These are phyloP conservation scores for Penicillium freii DNA, from an alignment of 2,329 filamentous ascomycete species.

Conservation along the genomic window DNA sequence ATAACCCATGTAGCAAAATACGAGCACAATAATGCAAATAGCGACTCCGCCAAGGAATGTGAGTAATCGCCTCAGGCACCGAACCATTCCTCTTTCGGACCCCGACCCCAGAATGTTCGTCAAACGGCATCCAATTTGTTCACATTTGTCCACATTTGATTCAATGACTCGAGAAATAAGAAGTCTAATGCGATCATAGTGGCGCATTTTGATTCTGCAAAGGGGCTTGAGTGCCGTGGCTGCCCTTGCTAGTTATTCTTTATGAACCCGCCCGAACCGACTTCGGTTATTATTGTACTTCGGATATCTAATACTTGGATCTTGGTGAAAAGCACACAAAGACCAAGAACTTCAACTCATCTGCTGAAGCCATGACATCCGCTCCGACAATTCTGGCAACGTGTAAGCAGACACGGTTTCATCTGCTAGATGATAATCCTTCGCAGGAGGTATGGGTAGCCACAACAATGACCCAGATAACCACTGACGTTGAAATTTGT, in stretches of 20 bases:
- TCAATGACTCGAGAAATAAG: background rate
- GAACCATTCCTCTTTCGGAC: conserved; percentile 25
- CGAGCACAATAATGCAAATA: background rate
- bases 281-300: background rate
- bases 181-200: background rate
- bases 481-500: background rate
- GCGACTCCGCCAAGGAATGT: background rate
- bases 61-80: conserved; percentile 12
- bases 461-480: background rate
- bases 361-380: conserved; percentile 8
- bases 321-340: background rate
- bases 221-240: background rate
- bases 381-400: conserved; percentile 54
- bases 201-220: background rate
- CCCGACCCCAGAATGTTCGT: conserved; percentile 1
- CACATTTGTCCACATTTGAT: background rate
- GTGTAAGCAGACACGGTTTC: conserved; percentile 67
- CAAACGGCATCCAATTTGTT: background rate
- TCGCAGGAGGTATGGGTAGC: conserved; percentile 49
- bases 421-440: conserved; percentile 56
- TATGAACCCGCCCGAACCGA: background rate
- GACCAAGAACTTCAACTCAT: too few species aligned
- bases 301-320: background rate
- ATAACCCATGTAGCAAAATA: background rate
- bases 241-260: background rate